Base-by-base conservation (phyloP, 2,329 filamentous ascomycete species). In the Aspergillus hortae region DNA sequence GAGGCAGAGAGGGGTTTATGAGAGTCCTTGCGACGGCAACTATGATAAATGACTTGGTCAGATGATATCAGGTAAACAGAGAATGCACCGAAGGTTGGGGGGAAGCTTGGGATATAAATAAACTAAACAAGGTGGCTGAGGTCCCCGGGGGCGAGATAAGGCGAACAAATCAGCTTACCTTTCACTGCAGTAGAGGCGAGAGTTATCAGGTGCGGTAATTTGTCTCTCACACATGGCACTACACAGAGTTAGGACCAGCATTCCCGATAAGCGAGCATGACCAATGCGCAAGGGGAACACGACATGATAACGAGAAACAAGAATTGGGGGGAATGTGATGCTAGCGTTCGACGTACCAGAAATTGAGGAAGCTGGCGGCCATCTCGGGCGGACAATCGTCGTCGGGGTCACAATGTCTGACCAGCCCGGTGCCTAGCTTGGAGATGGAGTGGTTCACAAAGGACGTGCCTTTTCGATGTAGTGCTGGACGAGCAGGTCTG, bases 161-260 rank as follows among this genome's bases (percentile, higher is more conserved):
- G 46, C 33, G 50, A 50, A 40, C 45, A 56, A 49, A 51, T 46
- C 33, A 44, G 66, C 75, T 65, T 76, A 85, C 82, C 78, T 79
- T 74, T 85, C 81, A 47, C 82, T 85, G 72, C 83, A 86, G 66
- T 86, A 86, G 42, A 86, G 73, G 38, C 84, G 75, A 14, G 76
- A 77, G 63, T 81, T 81, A 66, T 79, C 79, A 14, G 83, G 83
- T 30, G 80, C 77, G 48, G 82, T 78, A 61, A 86, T 86, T 70
- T 86, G 83, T 67, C 79, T 84, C 67, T 86, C 83, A 68, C 83
- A 86, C 63, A 80, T 84, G 56, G 83, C 79, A 69, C 83, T 86
- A 63, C 44, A 56, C 52, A 55, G 52, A 41, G 61, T 71, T 58
- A 69, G 64, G 58, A 57, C 54, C 46, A 48, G 56, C 46, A 49